These are phyloP conservation scores for Rhizopogon vulgaris DNA, from an alignment of 768 basidiomycete species.

Conservation along the genomic window DNA sequence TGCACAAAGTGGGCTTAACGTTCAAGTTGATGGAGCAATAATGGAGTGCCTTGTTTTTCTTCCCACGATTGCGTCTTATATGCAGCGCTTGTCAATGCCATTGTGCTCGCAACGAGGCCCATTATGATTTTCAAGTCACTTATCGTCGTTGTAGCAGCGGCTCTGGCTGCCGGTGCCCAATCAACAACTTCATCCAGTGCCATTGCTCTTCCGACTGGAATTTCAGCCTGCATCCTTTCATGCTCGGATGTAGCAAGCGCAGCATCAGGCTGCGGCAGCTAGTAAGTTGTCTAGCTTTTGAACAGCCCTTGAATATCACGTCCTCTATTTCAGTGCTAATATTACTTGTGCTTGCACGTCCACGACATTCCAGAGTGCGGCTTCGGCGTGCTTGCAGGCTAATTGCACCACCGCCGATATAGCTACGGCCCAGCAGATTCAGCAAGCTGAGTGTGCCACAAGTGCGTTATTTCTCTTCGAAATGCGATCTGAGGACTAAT, in stretches of 20 bases:
- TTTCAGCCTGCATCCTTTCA: slow-evolving; percentile 4
- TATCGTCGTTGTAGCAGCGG: slow-evolving; percentile 7
- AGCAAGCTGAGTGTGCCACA: slow-evolving; percentile 25
- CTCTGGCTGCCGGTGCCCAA: slow-evolving; percentile 19
- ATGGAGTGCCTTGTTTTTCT: too few species aligned
- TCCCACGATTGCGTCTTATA: too few species aligned
- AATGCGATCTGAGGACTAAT: not conserved
- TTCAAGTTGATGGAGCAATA: too few species aligned
- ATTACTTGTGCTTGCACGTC: slow-evolving; percentile 34
- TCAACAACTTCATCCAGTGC: not conserved
- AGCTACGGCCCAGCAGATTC: slow-evolving; percentile 23
- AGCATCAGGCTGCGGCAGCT: slow-evolving; percentile 1
- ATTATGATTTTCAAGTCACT: slow-evolving; percentile 13
- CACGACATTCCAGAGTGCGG: slow-evolving; percentile 29
- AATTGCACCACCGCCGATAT: slow-evolving; percentile 29
- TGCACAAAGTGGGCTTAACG: too few species aligned
- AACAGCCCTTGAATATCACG: not conserved
- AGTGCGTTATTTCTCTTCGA: slow-evolving; percentile 5
- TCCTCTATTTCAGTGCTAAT: slow-evolving; percentile 26
- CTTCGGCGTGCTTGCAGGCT: slow-evolving; percentile 25
- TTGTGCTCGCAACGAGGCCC: too few species aligned
- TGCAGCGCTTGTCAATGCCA: too few species aligned
- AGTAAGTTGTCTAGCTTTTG: slow-evolving; percentile 6
- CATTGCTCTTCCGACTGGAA: not conserved
- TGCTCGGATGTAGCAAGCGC: slow-evolving; percentile 6